A percentile compares a stretch with the other conserved stretches of the same genome.
These are phyloP conservation scores for Colletotrichum viniferum DNA, from an alignment of 2,329 filamentous ascomycete species.

Conservation along the genomic window DNA sequence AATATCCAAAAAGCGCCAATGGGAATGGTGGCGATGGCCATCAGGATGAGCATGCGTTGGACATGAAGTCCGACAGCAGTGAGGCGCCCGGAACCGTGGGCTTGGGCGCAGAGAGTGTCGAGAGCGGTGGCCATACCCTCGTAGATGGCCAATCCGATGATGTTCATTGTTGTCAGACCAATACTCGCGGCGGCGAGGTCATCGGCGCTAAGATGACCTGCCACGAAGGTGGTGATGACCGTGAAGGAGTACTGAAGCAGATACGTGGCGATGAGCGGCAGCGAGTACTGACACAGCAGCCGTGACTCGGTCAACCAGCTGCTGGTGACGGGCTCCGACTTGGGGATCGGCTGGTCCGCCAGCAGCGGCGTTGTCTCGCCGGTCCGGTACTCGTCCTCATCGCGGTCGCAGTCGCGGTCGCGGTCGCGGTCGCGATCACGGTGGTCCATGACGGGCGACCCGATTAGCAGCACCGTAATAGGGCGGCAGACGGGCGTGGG, in stretches of 20 bases:
- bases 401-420: neutral
- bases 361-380: constrained; percentile 15
- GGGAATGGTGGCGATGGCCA: constrained; percentile 50
- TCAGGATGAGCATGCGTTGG: constrained; percentile 56
- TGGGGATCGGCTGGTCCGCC: constrained; percentile 8
- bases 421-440: neutral
- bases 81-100: constrained; percentile 53
- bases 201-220: constrained; percentile 55
- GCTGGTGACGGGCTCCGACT: constrained; percentile 5
- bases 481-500: neutral
- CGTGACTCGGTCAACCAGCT: constrained; percentile 13
- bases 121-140: constrained; percentile 56
- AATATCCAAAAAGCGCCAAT: constrained; percentile 53
- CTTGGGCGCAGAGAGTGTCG: constrained; percentile 56
- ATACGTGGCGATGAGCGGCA: constrained; percentile 57
- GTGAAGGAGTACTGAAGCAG: constrained; percentile 54
- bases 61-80: constrained; percentile 55
- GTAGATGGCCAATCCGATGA: constrained; percentile 54
- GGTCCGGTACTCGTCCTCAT: constrained; percentile 1
- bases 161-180: constrained; percentile 58
- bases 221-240: constrained; percentile 55
- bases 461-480: neutral
- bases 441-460: neutral
- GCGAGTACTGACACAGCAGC: constrained; percentile 37
- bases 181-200: constrained; percentile 57